Evolutionary conservation across 805 yeast genomes (phyloP).

Genomic region (Candida dendrica): DNA sequence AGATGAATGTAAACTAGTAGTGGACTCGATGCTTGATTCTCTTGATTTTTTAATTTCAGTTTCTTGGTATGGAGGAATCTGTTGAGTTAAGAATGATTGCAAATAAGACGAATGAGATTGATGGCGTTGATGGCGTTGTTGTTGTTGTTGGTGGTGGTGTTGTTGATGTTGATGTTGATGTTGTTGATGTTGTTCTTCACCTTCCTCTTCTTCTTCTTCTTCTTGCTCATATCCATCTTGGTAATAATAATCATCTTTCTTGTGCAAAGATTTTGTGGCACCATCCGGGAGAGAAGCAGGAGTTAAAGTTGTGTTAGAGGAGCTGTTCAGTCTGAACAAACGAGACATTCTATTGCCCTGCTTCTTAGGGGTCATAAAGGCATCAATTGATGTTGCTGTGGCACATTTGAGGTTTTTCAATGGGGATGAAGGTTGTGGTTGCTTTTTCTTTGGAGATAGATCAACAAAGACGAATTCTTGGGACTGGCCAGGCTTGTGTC

Average conservation of each 20-base stretch:
- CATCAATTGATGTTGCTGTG: not conserved
- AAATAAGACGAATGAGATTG: not conserved
- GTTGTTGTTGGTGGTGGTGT: constrained; percentile 53
- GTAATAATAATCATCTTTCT: too few relatives aligned
- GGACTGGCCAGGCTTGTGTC: constrained; percentile 17
- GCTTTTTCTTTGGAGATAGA: constrained; percentile 19
- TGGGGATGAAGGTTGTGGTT: not conserved
- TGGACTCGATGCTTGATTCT: not conserved
- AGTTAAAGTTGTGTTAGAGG: not conserved
- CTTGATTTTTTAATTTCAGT: not conserved
- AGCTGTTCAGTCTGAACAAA: not conserved
- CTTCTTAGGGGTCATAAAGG: not conserved
- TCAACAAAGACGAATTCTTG: constrained; percentile 24
- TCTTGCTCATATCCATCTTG: too few relatives aligned
- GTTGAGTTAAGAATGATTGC: not conserved
- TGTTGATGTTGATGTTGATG: constrained; percentile 64
- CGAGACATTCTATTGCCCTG: constrained; percentile 1
- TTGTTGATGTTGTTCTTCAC: too few relatives aligned
- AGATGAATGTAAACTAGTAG: not conserved
- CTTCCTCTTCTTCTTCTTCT: too few relatives aligned
- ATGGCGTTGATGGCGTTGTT: not conserved
- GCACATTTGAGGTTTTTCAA: not conserved
- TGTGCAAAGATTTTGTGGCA: not conserved
- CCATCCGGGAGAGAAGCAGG: not conserved
- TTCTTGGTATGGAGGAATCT: not conserved